Conservation (phyloP, 441 rosid species). For the Sinapis alba region DNA sequence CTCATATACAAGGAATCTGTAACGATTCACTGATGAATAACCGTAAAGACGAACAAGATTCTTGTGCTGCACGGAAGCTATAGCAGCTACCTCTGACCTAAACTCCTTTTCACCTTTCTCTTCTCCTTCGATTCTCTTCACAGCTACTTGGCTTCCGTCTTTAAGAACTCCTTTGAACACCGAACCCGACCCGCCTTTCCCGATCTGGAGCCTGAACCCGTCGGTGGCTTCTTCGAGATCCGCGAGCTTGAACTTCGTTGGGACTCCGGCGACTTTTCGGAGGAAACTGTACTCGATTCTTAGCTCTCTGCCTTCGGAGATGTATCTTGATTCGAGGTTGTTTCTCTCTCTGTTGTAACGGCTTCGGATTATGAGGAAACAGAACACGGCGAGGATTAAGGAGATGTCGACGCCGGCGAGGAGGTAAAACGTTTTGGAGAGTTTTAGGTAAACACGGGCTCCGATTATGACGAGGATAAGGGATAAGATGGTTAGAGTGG, state of each 20-base stretch:
- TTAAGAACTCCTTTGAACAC: slow-evolving; percentile 74
- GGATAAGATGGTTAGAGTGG: slow-evolving; percentile 29
- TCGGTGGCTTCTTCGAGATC: slow-evolving; percentile 87
- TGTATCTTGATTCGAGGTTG: slow-evolving; percentile 46
- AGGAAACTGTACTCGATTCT: slow-evolving; percentile 79
- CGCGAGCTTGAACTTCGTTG: slow-evolving; percentile 55
- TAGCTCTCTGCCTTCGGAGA: slow-evolving; percentile 69
- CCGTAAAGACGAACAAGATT: slow-evolving; percentile 73
- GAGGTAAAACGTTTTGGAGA: slow-evolving; percentile 67
- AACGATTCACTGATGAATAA: slow-evolving; percentile 41
- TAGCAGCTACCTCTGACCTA: slow-evolving; percentile 80
- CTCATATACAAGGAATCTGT: slow-evolving; percentile 67
- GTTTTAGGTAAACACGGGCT: slow-evolving; percentile 50
- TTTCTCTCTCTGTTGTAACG: slow-evolving; percentile 52
- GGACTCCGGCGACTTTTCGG: slow-evolving; percentile 79
- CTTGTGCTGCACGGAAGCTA: slow-evolving; percentile 82
- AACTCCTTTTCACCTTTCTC: no score
- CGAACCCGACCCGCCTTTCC: slow-evolving; percentile 68
- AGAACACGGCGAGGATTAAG: slow-evolving; percentile 58
- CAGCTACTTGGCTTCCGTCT: slow-evolving; percentile 76
- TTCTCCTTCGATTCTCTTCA: slow-evolving; percentile 68
- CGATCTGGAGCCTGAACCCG: slow-evolving; percentile 54
- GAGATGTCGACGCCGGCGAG: slow-evolving; percentile 64
- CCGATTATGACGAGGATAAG: slow-evolving; percentile 49
- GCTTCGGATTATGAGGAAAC: slow-evolving; percentile 43